Evolutionary conservation across 192 early-diverging fungal genomes (phyloP), one percentile per base, ranked within the genome.

Genomic region (Gamsiella multidivaricata): DNA sequence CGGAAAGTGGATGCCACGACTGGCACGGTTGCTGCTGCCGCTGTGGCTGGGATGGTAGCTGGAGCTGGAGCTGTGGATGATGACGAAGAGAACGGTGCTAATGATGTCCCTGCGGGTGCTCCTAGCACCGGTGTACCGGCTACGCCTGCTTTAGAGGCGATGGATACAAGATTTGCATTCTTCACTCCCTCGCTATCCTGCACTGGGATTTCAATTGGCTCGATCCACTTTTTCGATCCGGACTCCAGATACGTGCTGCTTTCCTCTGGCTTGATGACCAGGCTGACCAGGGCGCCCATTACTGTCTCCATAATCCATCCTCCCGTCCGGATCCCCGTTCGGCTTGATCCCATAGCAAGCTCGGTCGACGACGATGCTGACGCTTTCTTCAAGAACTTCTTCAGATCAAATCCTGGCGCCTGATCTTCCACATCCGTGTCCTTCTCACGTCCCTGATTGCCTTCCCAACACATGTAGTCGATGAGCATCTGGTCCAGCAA

Each of bases 191-290:
- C 22, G 5, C 37, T 29, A 15, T 31, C 36, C n/a, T 45, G 32
- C 17, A 9, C 22, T 1, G 45, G 31, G n/a, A 66, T 8, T 43
- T 76, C 73, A 9, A 76, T 52, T 14, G 52, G 33, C 15, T 76
- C 65, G 2, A 45, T 29, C 73, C 73, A 76, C 5, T 57, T 61
- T 33, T 66, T 67, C 11, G 73, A 55, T 8, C 58, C 65, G 12
- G 65, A 49, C 29, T 62, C 59, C 26, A 76, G 17, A 18, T 51
- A 61, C n/a, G 51, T 50, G 14, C 34, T 29, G 33, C 45, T 68
- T 9, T 76, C 73, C 29, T 76, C 73, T 0, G 73, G 73, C 25
- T 76, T 76, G 65, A 76, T 76, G 11, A 76, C 73, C 15, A 76
- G 36, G 3, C 65, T 42, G 4, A 76, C 58, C 37, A 76, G 54